Base-by-base conservation (phyloP, 2,329 filamentous ascomycete species). In the Bipolaris victoriae region DNA sequence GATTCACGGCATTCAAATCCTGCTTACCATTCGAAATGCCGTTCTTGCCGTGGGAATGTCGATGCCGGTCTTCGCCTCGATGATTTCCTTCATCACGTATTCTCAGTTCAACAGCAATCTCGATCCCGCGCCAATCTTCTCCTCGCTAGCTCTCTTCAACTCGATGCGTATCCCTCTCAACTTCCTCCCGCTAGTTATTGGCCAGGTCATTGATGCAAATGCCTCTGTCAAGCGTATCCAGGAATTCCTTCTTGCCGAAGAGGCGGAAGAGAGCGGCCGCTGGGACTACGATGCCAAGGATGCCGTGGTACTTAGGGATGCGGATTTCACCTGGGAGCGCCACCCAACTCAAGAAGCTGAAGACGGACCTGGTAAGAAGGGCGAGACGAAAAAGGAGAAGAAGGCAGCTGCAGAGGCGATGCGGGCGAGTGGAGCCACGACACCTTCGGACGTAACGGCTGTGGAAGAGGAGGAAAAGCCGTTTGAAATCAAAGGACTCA, bases 111-210 rank as follows among this genome's bases (percentile, higher is more conserved):
- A 89, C 56, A 88, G 92, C 65, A 75, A 76, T 26, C 83, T 98
- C 16, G 81, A 86, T 1, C 88, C 95, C 0, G 91, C 92, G 0
- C 82, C 88, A 22, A 85, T 98, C 35, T 98, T 99, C 79, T 97
- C 94, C 0, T 98, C 94, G 0, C 83, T 98, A 13, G 94, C 94
- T 0, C 79, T 98, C 7, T 99, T 98, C 83, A 98, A 98, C 75
- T 88, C 90, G 5, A 83, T 99, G 41, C 88, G 95, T 40, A 86
- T 97, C 76, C 95, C 95, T 0, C 84, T 99, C 50, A 98, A 97
- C 71, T 78, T 97, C 69, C 81, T 98, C 2, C 94, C 94, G 0
- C 79, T 97, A 61, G 90, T 97, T 41, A 88, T 98, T 65, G 91
- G 92, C 31, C 92, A 96, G 74, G 86, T 92, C 1, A 91, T 93